phyloP scores from a whole-genome alignment of 2,329 filamentous ascomycete species.

The Epichloe aotearoae region DNA sequence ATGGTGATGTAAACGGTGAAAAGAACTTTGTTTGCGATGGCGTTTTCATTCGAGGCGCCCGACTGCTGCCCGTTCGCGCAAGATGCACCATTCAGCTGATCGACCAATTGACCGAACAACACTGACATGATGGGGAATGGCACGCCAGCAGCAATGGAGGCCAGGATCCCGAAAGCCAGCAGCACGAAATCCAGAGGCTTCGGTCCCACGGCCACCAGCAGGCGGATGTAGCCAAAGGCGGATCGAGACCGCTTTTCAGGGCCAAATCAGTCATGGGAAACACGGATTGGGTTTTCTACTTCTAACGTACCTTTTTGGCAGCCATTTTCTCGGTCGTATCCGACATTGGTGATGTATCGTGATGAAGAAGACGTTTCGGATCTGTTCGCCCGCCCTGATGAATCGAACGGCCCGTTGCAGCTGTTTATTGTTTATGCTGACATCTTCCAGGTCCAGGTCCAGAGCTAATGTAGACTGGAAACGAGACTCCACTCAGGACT shows the following conservation, averaged over 20 bases:
- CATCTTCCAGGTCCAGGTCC: neutral
- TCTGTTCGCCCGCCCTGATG: neutral
- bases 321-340: neutral
- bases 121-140: conserved; percentile 43
- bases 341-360: neutral
- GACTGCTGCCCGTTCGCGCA: conserved; percentile 16
- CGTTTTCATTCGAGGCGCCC: conserved; percentile 14
- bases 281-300: neutral
- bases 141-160: conserved; percentile 21
- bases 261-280: neutral
- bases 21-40: conserved; percentile 37
- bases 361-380: neutral
- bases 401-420: neutral
- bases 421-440: neutral
- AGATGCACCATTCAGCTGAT: conserved; percentile 33
- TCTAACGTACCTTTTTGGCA: neutral
- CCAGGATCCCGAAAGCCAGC: neutral
- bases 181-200: neutral
- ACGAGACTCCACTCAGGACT: neutral
- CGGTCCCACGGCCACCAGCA: neutral
- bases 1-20: conserved; percentile 46
- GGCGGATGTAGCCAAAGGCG: neutral
- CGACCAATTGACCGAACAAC: conserved; percentile 40
- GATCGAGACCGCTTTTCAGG: neutral
- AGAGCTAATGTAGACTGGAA: neutral